These are phyloP conservation scores for Coemansia reversa DNA, from an alignment of 192 early-diverging fungal genomes.

Conservation along the genomic window DNA sequence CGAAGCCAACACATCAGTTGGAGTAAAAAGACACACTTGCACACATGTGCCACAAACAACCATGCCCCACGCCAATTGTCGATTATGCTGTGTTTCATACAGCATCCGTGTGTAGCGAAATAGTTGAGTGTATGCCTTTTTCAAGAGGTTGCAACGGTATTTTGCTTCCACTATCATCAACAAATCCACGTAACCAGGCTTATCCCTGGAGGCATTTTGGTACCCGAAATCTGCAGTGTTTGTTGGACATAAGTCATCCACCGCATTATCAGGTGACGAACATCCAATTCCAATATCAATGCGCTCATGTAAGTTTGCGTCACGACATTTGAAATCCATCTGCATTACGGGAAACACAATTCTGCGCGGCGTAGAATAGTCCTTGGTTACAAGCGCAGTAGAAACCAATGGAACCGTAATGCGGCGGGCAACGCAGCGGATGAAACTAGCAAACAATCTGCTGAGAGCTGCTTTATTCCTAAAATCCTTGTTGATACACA, in stretches of 20 bases:
- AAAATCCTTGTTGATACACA: neutral
- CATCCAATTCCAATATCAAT: neutral
- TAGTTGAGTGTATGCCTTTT: neutral
- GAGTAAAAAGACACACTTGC: constrained; percentile 4
- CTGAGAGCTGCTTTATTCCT: neutral
- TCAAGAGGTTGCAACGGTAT: neutral
- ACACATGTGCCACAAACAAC: neutral
- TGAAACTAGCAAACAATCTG: neutral
- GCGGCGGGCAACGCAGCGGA: neutral
- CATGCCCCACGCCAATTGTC: constrained; percentile 6
- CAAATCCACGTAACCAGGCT: neutral
- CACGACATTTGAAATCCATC: neutral
- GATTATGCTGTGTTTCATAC: neutral
- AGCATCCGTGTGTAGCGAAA: constrained; percentile 3
- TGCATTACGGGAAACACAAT: neutral
- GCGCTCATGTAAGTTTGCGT: neutral
- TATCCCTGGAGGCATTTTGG: neutral
- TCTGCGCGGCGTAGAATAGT: neutral
- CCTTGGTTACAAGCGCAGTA: neutral
- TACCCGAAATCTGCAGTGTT: neutral
- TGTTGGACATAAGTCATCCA: neutral
- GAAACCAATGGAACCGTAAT: neutral
- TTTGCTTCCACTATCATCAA: neutral
- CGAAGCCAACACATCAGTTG: neutral
- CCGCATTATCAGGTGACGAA: neutral